A percentile compares a stretch with the other conserved stretches of the same genome.
These are phyloP conservation scores for Cercophora scortea DNA, from an alignment of 495 filamentous ascomycete genomes.

Conservation along the genomic window DNA sequence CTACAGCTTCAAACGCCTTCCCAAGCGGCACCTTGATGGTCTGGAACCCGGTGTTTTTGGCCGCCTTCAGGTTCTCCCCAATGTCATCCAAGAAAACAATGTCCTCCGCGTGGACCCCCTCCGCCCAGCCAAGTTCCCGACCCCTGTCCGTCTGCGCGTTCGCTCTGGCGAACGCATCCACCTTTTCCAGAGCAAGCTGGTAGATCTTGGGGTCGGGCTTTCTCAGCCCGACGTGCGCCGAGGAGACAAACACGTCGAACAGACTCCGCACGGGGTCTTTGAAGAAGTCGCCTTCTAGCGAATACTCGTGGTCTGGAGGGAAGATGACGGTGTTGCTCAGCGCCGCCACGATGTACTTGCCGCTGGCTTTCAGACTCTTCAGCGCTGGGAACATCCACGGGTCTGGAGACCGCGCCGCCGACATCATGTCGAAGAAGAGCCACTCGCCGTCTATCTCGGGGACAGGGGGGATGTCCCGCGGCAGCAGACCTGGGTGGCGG, in stretches of 20 bases:
- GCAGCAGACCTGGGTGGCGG: slow-evolving; percentile 23
- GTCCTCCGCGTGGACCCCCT: slow-evolving; percentile 54
- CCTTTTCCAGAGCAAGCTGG: slow-evolving; percentile 55
- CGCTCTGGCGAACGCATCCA: slow-evolving; percentile 50
- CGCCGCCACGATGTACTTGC: slow-evolving; percentile 67
- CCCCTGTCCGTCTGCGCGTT: slow-evolving; percentile 27
- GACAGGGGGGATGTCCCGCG: slow-evolving; percentile 46
- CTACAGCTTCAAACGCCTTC: slow-evolving; percentile 63
- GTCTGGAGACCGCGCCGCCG: slow-evolving; percentile 58
- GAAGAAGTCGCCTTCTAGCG: slow-evolving; percentile 20
- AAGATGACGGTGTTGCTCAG: slow-evolving; percentile 85
- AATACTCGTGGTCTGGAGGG: slow-evolving; percentile 56
- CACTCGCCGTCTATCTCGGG: slow-evolving; percentile 70
- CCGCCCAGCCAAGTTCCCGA: slow-evolving; percentile 34
- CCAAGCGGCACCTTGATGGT: slow-evolving; percentile 82
- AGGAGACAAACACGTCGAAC: slow-evolving; percentile 80
- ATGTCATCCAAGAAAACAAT: slow-evolving; percentile 94
- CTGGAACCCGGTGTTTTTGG: slow-evolving; percentile 63
- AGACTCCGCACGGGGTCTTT: slow-evolving; percentile 43
- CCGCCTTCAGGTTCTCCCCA: slow-evolving; percentile 82
- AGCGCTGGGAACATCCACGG: slow-evolving; percentile 83
- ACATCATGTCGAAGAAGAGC: slow-evolving; percentile 94
- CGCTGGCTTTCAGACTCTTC: slow-evolving; percentile 52
- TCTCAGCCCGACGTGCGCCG: slow-evolving; percentile 76
- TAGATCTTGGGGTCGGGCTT: slow-evolving; percentile 87